Evolutionary conservation across 495 filamentous ascomycete genomes (phyloP).

Genomic region (Xylaria flabelliformis): DNA sequence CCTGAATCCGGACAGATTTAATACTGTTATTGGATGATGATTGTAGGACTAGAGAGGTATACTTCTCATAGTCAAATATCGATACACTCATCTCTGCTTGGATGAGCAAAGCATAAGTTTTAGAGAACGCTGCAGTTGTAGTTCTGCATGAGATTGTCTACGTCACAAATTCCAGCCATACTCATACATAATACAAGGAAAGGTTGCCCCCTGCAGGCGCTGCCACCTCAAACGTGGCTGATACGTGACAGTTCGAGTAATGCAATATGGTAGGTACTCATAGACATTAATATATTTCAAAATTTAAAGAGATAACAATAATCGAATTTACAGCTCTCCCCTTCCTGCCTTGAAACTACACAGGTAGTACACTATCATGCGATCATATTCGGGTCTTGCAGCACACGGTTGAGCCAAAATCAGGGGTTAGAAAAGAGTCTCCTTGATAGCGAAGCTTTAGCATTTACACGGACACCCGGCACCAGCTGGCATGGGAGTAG

Average conservation of each 20-base stretch:
- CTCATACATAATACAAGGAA: background rate
- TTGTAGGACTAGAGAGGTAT: background rate
- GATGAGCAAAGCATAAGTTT: background rate
- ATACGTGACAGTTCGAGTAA: background rate
- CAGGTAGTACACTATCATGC: background rate
- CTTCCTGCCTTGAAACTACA: background rate
- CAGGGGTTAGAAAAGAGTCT: background rate
- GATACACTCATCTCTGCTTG: background rate
- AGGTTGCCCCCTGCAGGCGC: background rate
- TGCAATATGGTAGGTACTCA: background rate
- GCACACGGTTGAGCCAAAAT: background rate
- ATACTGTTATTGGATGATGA: background rate
- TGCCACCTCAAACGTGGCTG: conserved; percentile 7
- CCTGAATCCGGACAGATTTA: background rate
- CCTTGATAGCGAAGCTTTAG: background rate
- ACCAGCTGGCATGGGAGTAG: background rate
- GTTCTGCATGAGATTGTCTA: background rate
- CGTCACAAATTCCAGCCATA: background rate
- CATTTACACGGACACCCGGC: background rate
- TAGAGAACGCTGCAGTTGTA: background rate
- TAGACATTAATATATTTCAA: no score
- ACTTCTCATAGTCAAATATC: background rate
- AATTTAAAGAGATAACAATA: no score
- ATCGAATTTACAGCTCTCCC: no score
- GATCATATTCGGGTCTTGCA: background rate